Percentiles rank a stretch among this genome's conserved stretches.
Evolutionary conservation across 345 rosid genomes (phyloP).

Genomic region (Trapa incisa): DNA sequence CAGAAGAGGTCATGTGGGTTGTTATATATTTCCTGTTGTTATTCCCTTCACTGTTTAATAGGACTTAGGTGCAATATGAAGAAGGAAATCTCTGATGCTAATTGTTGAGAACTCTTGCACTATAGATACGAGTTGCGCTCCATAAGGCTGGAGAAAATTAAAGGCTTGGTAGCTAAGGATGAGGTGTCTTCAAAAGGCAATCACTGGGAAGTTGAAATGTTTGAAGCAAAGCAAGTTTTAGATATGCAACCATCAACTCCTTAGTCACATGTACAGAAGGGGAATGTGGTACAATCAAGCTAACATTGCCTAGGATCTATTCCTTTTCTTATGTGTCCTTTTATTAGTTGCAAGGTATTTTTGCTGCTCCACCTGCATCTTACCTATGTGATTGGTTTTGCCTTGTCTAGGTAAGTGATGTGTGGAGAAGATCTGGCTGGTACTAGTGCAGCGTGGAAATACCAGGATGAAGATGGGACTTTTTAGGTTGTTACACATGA

Average conservation of each 20-base stretch:
- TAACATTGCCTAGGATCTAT: not conserved
- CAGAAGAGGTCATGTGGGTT: not conserved
- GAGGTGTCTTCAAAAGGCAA: conserved; percentile 16
- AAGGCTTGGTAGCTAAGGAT: conserved; percentile 20
- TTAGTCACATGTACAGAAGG: conserved; percentile 4
- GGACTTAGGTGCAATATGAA: not conserved
- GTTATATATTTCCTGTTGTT: not conserved
- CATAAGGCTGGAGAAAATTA: conserved; percentile 26
- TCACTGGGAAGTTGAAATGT: conserved; percentile 49
- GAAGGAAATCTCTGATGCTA: not conserved
- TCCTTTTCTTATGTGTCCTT: not conserved
- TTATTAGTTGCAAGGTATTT: not conserved
- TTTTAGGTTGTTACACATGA: not conserved
- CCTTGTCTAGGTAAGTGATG: not conserved
- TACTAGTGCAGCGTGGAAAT: not conserved
- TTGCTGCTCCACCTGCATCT: not conserved
- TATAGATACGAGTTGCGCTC: conserved; percentile 46
- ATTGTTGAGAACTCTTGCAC: not conserved
- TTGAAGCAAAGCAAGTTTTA: conserved; percentile 27
- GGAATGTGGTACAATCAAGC: conserved; percentile 7
- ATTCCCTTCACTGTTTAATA: not conserved
- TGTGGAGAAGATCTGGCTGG: not conserved
- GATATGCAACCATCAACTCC: conserved; percentile 19
- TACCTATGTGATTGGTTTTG: not conserved
- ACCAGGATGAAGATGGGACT: not conserved